A percentile compares a stretch with the other conserved stretches of the same genome.
phyloP scores from a whole-genome alignment of 208 protist species.

The Trichomonas vaginalis region DNA sequence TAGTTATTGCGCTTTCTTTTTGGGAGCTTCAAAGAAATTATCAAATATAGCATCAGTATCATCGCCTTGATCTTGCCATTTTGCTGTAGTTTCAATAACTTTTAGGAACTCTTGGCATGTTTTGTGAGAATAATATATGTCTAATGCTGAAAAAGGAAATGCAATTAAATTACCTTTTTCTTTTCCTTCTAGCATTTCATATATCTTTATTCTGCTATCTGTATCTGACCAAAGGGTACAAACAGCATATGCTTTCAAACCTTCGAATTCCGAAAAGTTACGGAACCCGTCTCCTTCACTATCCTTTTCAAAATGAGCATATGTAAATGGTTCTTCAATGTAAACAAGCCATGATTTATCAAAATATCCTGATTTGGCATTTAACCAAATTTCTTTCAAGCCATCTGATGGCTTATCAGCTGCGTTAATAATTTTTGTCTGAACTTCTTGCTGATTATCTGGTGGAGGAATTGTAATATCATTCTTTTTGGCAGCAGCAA shows the following conservation, averaged over 20 bases:
- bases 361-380: neutral
- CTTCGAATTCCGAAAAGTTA: neutral
- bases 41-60: neutral
- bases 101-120: neutral
- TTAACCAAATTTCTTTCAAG: neutral
- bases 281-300: neutral
- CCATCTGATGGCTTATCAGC: neutral
- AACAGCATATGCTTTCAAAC: neutral
- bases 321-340: neutral
- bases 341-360: neutral
- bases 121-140: neutral
- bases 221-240: neutral
- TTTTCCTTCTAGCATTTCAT: neutral
- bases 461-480: neutral
- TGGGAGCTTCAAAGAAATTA: too few relatives aligned
- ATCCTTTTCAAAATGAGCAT: neutral
- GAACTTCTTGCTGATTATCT: neutral
- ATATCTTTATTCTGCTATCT: neutral
- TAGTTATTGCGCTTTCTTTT: too few relatives aligned
- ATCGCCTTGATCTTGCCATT: neutral
- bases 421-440: neutral
- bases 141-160: neutral
- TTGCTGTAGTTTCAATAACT: neutral
- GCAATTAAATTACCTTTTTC: neutral
- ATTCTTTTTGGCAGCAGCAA: neutral